Evolutionary conservation across 306 rosid species (phyloP).

Genomic region (Heteromeles arbutifolia): DNA sequence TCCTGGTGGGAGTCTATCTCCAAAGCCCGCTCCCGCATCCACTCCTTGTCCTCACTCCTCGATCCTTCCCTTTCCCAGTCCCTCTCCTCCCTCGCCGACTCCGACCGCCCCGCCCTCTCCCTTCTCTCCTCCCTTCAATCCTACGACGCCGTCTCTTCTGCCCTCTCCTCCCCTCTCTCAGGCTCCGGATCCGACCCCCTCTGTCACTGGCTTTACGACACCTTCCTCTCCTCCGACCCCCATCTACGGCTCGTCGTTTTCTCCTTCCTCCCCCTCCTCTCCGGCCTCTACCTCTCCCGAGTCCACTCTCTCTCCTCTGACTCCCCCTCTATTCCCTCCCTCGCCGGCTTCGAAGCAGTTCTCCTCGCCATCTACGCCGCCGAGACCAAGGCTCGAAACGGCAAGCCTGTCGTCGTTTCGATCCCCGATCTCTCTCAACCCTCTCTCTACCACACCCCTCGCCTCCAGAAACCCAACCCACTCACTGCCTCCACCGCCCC

Average conservation of each 20-base stretch:
- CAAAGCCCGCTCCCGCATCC: slow-evolving; percentile 87
- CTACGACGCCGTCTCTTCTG: slow-evolving; percentile 45
- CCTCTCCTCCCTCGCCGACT: slow-evolving; percentile 74
- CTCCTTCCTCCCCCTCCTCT: slow-evolving; percentile 82
- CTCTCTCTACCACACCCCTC: slow-evolving; percentile 73
- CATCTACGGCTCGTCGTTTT: slow-evolving; percentile 82
- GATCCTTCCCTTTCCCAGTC: slow-evolving; percentile 11
- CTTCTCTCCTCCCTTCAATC: slow-evolving; percentile 72
- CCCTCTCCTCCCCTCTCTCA: slow-evolving; percentile 41
- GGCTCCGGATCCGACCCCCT: slow-evolving; percentile 86
- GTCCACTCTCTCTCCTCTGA: slow-evolving; percentile 51
- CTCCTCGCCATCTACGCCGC: slow-evolving; percentile 81
- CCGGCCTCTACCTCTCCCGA: slow-evolving; percentile 76
- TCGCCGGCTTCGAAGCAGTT: slow-evolving; percentile 91
- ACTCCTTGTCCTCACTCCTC: slow-evolving; percentile 62
- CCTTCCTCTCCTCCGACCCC: slow-evolving; percentile 78
- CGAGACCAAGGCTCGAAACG: slow-evolving; percentile 68
- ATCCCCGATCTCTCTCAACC: slow-evolving; percentile 90
- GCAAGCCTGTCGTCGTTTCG: slow-evolving; percentile 67
- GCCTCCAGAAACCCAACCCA: slow-evolving; percentile 15
- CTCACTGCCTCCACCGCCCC: neutral
- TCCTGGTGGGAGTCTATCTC: slow-evolving; percentile 97
- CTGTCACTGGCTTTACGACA: slow-evolving; percentile 97
- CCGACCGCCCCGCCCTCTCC: slow-evolving; percentile 95
- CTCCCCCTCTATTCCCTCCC: slow-evolving; percentile 51